A percentile compares a stretch with the other conserved stretches of the same genome.
Evolutionary conservation across 805 yeast genomes (phyloP).

Genomic region (Candida ascalaphidarum): DNA sequence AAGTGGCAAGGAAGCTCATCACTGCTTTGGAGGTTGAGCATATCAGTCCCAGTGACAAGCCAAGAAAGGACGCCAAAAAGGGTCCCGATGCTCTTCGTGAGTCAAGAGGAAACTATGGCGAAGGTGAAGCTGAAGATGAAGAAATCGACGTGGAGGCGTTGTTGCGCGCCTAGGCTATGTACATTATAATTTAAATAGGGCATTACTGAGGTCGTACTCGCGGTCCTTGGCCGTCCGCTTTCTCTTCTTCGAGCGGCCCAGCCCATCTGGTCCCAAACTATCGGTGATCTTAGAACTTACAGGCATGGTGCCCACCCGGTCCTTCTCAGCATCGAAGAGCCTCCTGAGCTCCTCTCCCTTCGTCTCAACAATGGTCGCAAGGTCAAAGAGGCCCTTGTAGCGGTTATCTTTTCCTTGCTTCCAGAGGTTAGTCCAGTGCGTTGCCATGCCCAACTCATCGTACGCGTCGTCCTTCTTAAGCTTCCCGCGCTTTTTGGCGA

Average conservation of each 20-base stretch:
- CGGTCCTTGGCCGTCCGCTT: conserved; percentile 37
- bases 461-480: conserved; percentile 25
- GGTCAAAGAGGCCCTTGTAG: conserved; percentile 27
- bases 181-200: conserved; percentile 24
- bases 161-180: neutral
- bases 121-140: conserved; percentile 15
- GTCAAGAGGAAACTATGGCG: conserved; percentile 14
- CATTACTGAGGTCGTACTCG: conserved; percentile 29
- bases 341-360: conserved; percentile 14
- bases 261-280: conserved; percentile 33
- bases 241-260: conserved; percentile 23
- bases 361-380: conserved; percentile 21
- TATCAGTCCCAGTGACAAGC: conserved; percentile 10
- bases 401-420: conserved; percentile 40
- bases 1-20: conserved; percentile 12
- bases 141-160: no score
- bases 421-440: conserved; percentile 55
- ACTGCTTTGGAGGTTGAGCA: conserved; percentile 14
- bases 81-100: no score
- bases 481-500: conserved; percentile 34
- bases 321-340: conserved; percentile 18
- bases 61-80: conserved; percentile 3
- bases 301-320: conserved; percentile 17
- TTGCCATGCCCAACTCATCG: conserved; percentile 55
- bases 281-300: conserved; percentile 20